A percentile compares a stretch with the other conserved stretches of the same genome.
Conservation (phyloP, 2,329 filamentous ascomycete species). For the Cladosporium sphaerospermum region DNA sequence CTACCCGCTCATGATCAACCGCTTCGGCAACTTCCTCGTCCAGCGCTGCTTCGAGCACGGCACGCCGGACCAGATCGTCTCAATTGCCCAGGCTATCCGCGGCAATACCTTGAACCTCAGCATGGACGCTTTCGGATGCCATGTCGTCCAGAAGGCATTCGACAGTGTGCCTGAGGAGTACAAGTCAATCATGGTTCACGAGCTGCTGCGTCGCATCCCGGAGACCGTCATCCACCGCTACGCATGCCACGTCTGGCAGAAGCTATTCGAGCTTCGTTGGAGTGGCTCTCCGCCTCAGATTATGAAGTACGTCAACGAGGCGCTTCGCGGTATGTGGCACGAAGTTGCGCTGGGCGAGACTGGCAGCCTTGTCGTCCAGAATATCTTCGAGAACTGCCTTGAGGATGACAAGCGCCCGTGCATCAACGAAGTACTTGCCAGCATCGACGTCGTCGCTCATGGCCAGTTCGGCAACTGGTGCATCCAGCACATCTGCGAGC, state of each 20-base stretch:
- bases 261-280: slow-evolving; percentile 97
- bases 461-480: slow-evolving; percentile 99
- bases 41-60: slow-evolving; percentile 99
- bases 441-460: slow-evolving; percentile 93
- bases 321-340: slow-evolving; percentile 94
- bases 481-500: slow-evolving; percentile 98
- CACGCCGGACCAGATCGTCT: slow-evolving; percentile 85
- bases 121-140: slow-evolving; percentile 98
- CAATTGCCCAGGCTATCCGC: slow-evolving; percentile 89
- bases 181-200: slow-evolving; percentile 98
- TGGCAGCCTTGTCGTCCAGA: slow-evolving; percentile 94
- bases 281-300: slow-evolving; percentile 90
- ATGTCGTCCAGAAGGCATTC: slow-evolving; percentile 97
- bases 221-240: slow-evolving; percentile 98
- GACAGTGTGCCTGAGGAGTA: slow-evolving; percentile 96
- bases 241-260: slow-evolving; percentile 99
- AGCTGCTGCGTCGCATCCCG: slow-evolving; percentile 87
- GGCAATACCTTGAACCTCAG: slow-evolving; percentile 90
- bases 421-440: slow-evolving; percentile 90
- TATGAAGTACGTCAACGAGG: slow-evolving; percentile 97
- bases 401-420: slow-evolving; percentile 99
- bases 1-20: slow-evolving; percentile 94
- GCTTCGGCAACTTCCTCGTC: slow-evolving; percentile 96
- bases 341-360: slow-evolving; percentile 96
- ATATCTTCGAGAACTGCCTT: slow-evolving; percentile 98